A percentile compares a stretch with the other conserved stretches of the same genome.
These are phyloP conservation scores for Rhodocollybia butyracea DNA, from an alignment of 768 basidiomycete species.

Conservation along the genomic window DNA sequence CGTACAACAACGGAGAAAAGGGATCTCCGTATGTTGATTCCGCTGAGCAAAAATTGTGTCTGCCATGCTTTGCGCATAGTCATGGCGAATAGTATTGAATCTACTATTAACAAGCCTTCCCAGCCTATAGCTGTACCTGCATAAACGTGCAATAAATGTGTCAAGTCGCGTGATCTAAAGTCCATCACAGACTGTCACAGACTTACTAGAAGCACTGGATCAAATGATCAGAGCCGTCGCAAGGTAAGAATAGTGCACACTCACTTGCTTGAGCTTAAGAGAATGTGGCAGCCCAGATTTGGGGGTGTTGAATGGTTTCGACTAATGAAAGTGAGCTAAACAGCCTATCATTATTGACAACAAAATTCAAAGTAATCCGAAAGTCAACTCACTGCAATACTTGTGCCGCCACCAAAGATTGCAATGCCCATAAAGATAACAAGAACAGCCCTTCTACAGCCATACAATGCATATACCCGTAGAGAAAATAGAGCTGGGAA, in stretches of 20 bases:
- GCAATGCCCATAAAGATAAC: background rate
- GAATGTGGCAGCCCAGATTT: background rate
- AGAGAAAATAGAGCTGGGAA: background rate
- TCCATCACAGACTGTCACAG: too few relatives aligned
- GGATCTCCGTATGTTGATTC: background rate
- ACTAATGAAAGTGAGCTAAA: background rate
- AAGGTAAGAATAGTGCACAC: too few relatives aligned
- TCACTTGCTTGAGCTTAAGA: background rate
- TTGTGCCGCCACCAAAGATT: background rate
- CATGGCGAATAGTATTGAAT: background rate
- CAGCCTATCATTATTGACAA: background rate
- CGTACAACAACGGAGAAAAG: background rate
- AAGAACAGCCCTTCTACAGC: background rate
- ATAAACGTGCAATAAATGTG: too few relatives aligned
- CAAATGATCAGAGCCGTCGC: too few relatives aligned
- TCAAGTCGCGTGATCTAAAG: too few relatives aligned
- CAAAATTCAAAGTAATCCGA: background rate
- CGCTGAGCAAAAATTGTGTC: background rate
- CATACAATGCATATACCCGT: constrained; percentile 1
- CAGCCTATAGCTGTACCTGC: background rate
- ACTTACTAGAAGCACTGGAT: too few relatives aligned
- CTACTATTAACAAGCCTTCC: background rate
- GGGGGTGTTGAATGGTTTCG: background rate
- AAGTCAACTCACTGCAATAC: background rate
- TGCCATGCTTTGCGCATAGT: background rate